Conservation (phyloP, 805 yeast genomes). For the Wickerhamiella allomyrinae region DNA sequence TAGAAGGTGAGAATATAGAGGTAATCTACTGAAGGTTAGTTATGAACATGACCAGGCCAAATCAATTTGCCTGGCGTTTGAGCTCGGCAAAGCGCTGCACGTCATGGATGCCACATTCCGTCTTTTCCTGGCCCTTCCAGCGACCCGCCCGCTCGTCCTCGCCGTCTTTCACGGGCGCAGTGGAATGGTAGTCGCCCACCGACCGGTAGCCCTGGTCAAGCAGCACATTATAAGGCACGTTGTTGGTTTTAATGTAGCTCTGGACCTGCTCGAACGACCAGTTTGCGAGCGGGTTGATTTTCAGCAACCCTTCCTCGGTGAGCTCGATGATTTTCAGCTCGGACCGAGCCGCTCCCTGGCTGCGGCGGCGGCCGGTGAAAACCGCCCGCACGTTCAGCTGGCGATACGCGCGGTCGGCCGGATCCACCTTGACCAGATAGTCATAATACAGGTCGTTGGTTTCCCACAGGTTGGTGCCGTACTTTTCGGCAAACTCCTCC, state of each 20-base stretch:
- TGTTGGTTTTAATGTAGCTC: slow-evolving; percentile 47
- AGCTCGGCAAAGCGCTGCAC: slow-evolving; percentile 58
- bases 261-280: slow-evolving; percentile 70
- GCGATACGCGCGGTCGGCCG: slow-evolving; percentile 69
- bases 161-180: slow-evolving; percentile 75
- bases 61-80: too few relatives aligned
- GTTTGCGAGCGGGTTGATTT: slow-evolving; percentile 76
- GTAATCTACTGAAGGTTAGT: too few relatives aligned
- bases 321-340: slow-evolving; percentile 60
- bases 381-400: slow-evolving; percentile 68
- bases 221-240: slow-evolving; percentile 76
- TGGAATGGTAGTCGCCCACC: slow-evolving; percentile 91
- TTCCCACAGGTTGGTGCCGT: slow-evolving; percentile 78
- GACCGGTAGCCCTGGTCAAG: slow-evolving; percentile 80
- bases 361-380: slow-evolving; percentile 77
- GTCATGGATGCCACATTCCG: slow-evolving; percentile 92
- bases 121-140: slow-evolving; percentile 85
- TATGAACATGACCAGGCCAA: too few relatives aligned
- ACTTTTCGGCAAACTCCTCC: slow-evolving; percentile 44
- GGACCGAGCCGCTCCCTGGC: slow-evolving; percentile 79
- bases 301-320: slow-evolving; percentile 50
- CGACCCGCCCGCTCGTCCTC: slow-evolving; percentile 96
- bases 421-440: slow-evolving; percentile 82
- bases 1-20: too few relatives aligned
- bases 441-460: slow-evolving; percentile 69